Conservation (phyloP, 2,329 filamentous ascomycete genomes). For the Stachybotrys chartarum region DNA sequence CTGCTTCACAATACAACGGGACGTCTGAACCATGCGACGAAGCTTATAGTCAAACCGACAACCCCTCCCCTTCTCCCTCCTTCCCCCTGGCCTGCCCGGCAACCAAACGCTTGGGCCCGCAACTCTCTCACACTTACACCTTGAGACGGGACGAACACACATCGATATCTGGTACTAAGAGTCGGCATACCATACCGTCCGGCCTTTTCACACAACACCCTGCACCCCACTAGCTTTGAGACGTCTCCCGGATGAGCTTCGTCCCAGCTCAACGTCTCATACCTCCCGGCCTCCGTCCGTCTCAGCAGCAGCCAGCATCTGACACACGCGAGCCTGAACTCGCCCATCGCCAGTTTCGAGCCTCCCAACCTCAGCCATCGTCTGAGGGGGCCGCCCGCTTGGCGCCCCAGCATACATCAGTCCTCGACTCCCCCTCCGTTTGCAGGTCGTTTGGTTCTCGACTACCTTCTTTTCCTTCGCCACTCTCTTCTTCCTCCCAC, state of each 20-base stretch:
- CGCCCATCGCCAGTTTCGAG: not conserved
- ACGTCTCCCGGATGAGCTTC: not conserved
- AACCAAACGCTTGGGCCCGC: not conserved
- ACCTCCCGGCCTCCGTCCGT: not conserved
- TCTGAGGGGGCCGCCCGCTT: not conserved
- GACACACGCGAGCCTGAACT: not conserved
- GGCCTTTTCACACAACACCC: not conserved
- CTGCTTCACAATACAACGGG: not conserved
- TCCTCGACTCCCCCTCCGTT: not conserved
- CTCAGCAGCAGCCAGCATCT: not conserved
- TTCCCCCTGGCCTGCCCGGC: not conserved
- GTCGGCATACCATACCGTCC: not conserved
- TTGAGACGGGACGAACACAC: not conserved
- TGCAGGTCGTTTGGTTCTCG: not conserved
- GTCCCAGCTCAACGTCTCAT: not conserved
- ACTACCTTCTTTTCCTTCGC: not conserved
- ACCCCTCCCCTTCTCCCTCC: too few relatives aligned
- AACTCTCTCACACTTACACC: not conserved
- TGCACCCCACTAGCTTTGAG: not conserved
- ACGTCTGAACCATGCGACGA: not conserved
- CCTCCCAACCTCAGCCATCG: not conserved
- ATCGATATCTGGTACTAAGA: not conserved
- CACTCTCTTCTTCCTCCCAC: constrained; percentile 1
- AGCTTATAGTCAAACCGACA: not conserved
- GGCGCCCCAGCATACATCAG: constrained; percentile 2